Evolutionary conservation across 2,329 filamentous ascomycete species (phyloP), one percentile per base, ranked within the genome.

Genomic region (Zymoseptoria pseudotritici): DNA sequence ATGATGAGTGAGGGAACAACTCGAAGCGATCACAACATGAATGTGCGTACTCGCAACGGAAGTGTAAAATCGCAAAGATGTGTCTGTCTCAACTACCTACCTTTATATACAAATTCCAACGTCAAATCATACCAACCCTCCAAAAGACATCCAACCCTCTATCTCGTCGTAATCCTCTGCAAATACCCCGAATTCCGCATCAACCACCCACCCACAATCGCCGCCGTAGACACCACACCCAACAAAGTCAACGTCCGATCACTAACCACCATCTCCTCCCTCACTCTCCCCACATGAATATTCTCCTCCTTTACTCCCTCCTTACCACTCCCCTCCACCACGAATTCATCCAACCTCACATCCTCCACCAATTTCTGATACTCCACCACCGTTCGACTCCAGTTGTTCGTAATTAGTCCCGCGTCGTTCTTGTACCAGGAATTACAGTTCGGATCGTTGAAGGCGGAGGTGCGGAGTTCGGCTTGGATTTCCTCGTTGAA

Each of bases 361-460:
- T 69, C 70, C 8, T 70, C 67, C 56, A 79, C 62, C 61, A 73
- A 62, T 55, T 79, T 73, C 70, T 85, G 83, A 67, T 85, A 86
- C 53, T 81, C 77, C 0, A 85, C 66, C 5, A 82, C 83, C 0
- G 78, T 83, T 0, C 80, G 59, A 10, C 63, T 70, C 77, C 82
- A 85, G 65, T 85, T 85, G 61, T 84, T 83, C 4, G 81, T 84
- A 63, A 85, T 82, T 49, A 76, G 63, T 0, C 82, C 82, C 0
- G 78, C 76, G 0, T 76, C 75, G 21, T 77, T 80, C 72, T 84
- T 84, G 66, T 85, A 85, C 82, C 83, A 85, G 53, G 73, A 78
- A 19, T 74, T 75, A 64, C 82, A 85, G 22, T 76, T 78, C 0
- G 79, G 78, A 61, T 84, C 81, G 3, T 81, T 81, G 64, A 85